phyloP scores from a whole-genome alignment of 805 yeast species.

The Starmerella stellata region DNA sequence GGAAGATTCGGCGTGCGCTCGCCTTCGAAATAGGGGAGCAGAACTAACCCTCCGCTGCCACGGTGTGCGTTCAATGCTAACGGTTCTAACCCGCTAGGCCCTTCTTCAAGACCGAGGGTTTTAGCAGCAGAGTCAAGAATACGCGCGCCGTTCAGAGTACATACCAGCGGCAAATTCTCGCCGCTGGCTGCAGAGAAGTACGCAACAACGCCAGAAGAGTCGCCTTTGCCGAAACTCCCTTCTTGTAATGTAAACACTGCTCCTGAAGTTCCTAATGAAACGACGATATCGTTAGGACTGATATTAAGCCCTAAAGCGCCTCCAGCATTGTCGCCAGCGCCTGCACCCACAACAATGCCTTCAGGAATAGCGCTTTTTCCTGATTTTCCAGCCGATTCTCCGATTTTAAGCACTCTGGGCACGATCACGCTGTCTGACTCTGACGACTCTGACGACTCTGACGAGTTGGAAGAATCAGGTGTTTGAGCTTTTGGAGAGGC shows the following conservation, averaged over 20 bases:
- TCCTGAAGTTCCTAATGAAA: slow-evolving; percentile 17
- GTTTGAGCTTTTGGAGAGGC: slow-evolving; percentile 4
- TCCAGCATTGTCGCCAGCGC: slow-evolving; percentile 19
- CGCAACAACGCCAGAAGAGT: slow-evolving; percentile 17
- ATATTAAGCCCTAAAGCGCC: slow-evolving; percentile 17
- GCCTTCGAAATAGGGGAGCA: slow-evolving; percentile 18
- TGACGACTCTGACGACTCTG: background rate
- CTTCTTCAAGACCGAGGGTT: slow-evolving; percentile 4
- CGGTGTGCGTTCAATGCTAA: slow-evolving; percentile 13
- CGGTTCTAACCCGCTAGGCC: slow-evolving; percentile 11
- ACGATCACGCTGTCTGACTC: slow-evolving; percentile 11
- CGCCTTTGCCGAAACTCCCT: slow-evolving; percentile 9
- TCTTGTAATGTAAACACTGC: slow-evolving; percentile 13
- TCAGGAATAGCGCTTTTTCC: too few species aligned
- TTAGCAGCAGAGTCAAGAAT: slow-evolving; percentile 11
- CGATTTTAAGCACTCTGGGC: slow-evolving; percentile 14
- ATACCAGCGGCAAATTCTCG: slow-evolving; percentile 15
- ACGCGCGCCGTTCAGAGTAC: slow-evolving; percentile 19
- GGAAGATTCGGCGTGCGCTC: slow-evolving; percentile 20
- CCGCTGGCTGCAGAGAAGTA: slow-evolving; percentile 17
- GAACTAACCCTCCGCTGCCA: slow-evolving; percentile 14
- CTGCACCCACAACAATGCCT: slow-evolving; percentile 15
- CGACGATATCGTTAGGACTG: slow-evolving; percentile 14
- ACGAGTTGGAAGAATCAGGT: too few species aligned
- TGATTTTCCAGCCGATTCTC: slow-evolving; percentile 10